Evolutionary conservation across 2,329 filamentous ascomycete species (phyloP).

Genomic region (Diplodia seriata): DNA sequence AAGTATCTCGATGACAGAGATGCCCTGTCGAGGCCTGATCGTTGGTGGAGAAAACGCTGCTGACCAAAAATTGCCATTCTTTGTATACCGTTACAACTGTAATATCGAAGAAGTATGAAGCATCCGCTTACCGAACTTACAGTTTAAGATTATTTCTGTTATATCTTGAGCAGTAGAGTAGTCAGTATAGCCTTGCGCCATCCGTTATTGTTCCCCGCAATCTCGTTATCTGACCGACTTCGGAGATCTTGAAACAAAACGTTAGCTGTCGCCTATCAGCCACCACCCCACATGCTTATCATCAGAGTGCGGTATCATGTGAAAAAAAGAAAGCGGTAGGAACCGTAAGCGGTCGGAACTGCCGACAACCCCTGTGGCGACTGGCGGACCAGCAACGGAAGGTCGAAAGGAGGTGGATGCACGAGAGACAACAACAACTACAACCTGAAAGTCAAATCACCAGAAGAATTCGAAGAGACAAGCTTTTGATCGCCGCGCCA

Average conservation of each 20-base stretch:
- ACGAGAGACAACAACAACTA: not conserved
- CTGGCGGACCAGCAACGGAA: too few species aligned
- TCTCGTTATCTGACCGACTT: not conserved
- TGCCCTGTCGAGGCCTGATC: too few species aligned
- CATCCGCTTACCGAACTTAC: too few species aligned
- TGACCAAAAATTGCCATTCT: too few species aligned
- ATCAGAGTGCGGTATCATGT: not conserved
- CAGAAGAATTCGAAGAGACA: not conserved
- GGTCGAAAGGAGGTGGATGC: not conserved
- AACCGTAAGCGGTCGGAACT: too few species aligned
- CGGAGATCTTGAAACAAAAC: not conserved
- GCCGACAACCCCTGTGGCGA: not conserved
- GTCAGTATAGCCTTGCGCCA: not conserved
- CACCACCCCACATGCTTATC: not conserved
- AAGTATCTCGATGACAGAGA: too few species aligned
- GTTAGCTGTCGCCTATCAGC: not conserved
- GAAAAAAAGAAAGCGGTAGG: not conserved
- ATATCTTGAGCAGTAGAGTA: too few species aligned
- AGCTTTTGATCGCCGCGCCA: not conserved
- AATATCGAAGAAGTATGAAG: too few species aligned
- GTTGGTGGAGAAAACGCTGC: too few species aligned
- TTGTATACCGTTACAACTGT: too few species aligned
- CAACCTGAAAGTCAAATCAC: not conserved
- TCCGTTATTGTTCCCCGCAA: not conserved
- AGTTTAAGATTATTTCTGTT: too few species aligned